Base-by-base conservation (phyloP, 2,329 filamentous ascomycete species). In the Ascochyta viciae-villosae region DNA sequence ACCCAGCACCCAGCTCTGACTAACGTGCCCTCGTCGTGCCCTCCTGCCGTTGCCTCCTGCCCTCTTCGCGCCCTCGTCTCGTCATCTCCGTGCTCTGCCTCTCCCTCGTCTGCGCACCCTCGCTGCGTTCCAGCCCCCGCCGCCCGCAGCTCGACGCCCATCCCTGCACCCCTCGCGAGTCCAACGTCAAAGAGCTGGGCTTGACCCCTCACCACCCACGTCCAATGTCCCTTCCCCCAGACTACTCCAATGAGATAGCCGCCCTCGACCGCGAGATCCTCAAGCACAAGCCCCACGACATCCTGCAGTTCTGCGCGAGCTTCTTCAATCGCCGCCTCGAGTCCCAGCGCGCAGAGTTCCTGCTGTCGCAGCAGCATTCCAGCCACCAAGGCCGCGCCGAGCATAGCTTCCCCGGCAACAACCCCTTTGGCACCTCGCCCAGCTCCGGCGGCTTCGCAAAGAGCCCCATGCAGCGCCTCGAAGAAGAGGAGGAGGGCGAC, bases 401-500 rank as follows among this genome's bases (percentile, higher is more conserved):
- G 74, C 87, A 84, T 70, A 86, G 82, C 68, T 95, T 96, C 77
- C 89, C 89, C 55, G 92, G 90, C 76, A 82, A 81, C 76, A 95
- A 93, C 77, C 91, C 90, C 33, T 93, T 93, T 68, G 88, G 89
- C 66, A 74, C 72, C 39, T 69, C 72, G 43, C 73, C 75, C 65
- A 75, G 70, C 65, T 63, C 63, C 54, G 66, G 64, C 55, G 79
- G 78, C 61, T 78, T 81, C 61, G 81, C 78, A 67, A 74, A 72
- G 68, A 61, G 75, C 56, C 74, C 75, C 66, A 85, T 85, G 77
- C 83, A 83, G 60, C 85, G 90, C 59, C 87, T 94, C 55, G 80
- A 84, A 57, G 92, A 96, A 77, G 92, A 96, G 70, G 92, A 96
- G 49, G 90, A 94, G 74, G 87, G 86, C 71, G 91, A 93, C 71